Evolutionary conservation across 139 green algal genomes (phyloP).

Genomic region (Gonium pectorale): DNA sequence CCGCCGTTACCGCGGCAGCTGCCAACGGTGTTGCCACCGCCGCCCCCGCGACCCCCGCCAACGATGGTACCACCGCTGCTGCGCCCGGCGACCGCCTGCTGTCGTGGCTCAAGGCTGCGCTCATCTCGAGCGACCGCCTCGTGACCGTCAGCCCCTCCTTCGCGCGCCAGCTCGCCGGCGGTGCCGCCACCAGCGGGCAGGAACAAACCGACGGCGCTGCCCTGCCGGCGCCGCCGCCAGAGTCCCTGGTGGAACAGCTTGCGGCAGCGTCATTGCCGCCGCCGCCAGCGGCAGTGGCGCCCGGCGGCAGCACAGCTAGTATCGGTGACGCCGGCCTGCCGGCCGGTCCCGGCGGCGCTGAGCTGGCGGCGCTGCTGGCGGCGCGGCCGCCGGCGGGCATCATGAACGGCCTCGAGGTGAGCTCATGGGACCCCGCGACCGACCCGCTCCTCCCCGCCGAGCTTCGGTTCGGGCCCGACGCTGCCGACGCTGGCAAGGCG

Average conservation of each 20-base stretch:
- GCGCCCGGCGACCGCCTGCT: constrained; percentile 30
- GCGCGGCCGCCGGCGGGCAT: constrained; percentile 62
- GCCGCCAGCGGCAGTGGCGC: too few species aligned
- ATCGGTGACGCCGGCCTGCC: too few species aligned
- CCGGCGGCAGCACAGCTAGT: too few species aligned
- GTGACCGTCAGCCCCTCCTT: constrained; percentile 88
- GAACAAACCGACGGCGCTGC: too few species aligned
- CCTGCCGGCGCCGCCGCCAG: too few species aligned
- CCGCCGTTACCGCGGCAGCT: too few species aligned
- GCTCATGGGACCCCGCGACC: constrained; percentile 70
- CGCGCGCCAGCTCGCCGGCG: constrained; percentile 76
- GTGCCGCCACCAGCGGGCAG: too few species aligned
- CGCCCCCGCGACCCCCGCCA: too few species aligned
- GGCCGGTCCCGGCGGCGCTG: not conserved
- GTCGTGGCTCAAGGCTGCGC: constrained; percentile 80
- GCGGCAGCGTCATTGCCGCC: too few species aligned
- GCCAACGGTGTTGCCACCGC: too few species aligned
- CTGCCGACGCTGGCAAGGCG: constrained; percentile 66
- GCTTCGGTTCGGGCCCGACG: constrained; percentile 60
- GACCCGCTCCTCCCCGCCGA: constrained; percentile 70
- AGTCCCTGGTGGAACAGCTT: too few species aligned
- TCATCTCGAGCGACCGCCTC: constrained; percentile 66
- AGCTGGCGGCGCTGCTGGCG: not conserved
- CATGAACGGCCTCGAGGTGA: constrained; percentile 82
- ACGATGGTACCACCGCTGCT: too few species aligned